phyloP scores from a whole-genome alignment of 1,139 yeast genomes.

The Pichia sp. region DNA sequence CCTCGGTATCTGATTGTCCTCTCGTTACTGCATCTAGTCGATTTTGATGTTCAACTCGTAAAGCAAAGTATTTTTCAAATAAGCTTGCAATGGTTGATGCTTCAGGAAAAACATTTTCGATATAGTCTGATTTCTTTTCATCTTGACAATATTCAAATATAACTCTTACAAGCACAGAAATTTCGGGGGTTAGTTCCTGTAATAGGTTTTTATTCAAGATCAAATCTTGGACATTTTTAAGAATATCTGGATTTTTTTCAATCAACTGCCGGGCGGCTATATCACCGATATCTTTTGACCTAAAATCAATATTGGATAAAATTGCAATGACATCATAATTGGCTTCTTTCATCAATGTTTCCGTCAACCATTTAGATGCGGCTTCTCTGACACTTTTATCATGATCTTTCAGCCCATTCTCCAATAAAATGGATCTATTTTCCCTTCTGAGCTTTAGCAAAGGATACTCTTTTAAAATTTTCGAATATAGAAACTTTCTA shows the following conservation, averaged over 20 bases:
- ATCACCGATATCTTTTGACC: conserved; percentile 57
- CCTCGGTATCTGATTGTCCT: conserved; percentile 12
- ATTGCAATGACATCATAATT: conserved; percentile 67
- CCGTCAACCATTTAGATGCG: conserved; percentile 61
- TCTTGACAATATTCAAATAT: conserved; percentile 58
- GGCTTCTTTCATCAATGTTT: conserved; percentile 62
- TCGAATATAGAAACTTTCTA: conserved; percentile 64
- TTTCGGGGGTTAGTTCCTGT: conserved; percentile 65
- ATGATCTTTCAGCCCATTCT: conserved; percentile 86
- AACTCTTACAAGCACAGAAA: conserved; percentile 62
- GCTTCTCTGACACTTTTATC: conserved; percentile 67
- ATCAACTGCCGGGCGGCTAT: conserved; percentile 59
- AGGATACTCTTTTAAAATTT: conserved; percentile 61
- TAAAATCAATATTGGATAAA: conserved; percentile 61
- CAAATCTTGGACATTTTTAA: conserved; percentile 52
- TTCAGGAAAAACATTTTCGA: conserved; percentile 76
- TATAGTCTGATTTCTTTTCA: conserved; percentile 41
- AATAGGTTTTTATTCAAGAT: conserved; percentile 56
- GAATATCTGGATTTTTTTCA: conserved; percentile 52
- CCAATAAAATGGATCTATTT: conserved; percentile 52
- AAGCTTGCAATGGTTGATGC: conserved; percentile 61
- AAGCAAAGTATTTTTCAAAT: conserved; percentile 43
- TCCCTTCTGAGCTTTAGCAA: conserved; percentile 43
- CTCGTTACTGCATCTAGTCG: conserved; percentile 9
- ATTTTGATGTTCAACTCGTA: conserved; percentile 29